phyloP scores from a whole-genome alignment of 495 filamentous ascomycete genomes.

The Amniculicola lignicola region DNA sequence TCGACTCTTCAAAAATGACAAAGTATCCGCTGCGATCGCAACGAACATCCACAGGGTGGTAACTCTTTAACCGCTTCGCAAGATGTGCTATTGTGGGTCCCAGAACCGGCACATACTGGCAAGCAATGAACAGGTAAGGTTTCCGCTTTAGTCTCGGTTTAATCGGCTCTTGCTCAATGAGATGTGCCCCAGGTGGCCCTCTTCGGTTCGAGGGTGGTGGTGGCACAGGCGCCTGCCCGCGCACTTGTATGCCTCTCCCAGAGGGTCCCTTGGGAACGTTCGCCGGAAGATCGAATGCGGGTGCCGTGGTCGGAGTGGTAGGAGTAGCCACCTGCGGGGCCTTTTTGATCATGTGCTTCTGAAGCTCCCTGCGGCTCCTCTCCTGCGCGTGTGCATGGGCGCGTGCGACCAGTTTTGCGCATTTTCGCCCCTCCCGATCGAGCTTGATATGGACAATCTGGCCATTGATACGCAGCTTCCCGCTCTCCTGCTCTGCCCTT shows the following conservation, averaged over 20 bases:
- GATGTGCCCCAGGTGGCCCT: constrained; percentile 6
- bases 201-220: constrained; percentile 42
- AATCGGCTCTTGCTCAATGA: constrained; percentile 61
- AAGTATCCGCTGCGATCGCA: constrained; percentile 86
- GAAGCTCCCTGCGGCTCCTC: constrained; percentile 53
- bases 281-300: constrained; percentile 51
- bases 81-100: constrained; percentile 78
- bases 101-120: constrained; percentile 84
- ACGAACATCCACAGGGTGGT: constrained; percentile 70
- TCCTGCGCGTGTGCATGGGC: constrained; percentile 63
- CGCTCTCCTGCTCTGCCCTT: constrained; percentile 67
- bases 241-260: constrained; percentile 51
- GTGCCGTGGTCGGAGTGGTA: constrained; percentile 34
- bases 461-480: constrained; percentile 67
- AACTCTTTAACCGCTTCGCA: constrained; percentile 78
- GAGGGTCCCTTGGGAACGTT: constrained; percentile 85
- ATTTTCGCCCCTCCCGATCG: constrained; percentile 81
- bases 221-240: constrained; percentile 43
- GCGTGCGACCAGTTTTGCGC: constrained; percentile 68
- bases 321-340: constrained; percentile 24
- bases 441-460: constrained; percentile 74
- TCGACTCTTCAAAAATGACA: constrained; percentile 76
- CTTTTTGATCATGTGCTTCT: constrained; percentile 32
- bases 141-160: constrained; percentile 66
- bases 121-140: constrained; percentile 89